Evolutionary conservation across 345 rosid genomes (phyloP).

Genomic region (Linum lewisii): DNA sequence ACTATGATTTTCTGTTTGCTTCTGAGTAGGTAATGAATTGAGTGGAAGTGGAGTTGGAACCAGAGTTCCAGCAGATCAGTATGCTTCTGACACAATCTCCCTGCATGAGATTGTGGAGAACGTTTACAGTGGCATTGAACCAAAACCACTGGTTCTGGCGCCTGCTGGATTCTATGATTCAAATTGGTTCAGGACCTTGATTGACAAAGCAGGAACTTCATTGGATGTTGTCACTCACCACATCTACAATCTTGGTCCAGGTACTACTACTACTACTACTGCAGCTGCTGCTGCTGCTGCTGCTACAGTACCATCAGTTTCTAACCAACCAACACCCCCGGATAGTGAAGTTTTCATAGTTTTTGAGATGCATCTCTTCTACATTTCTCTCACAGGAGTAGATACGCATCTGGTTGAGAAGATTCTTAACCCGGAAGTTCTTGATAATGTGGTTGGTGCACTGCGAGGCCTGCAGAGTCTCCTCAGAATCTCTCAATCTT

Average conservation of each 20-base stretch:
- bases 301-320: not conserved
- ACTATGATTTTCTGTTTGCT: too few relatives aligned
- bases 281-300: slow-evolving; percentile 6
- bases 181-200: slow-evolving; percentile 55
- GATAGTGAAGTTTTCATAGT: slow-evolving; percentile 1
- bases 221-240: slow-evolving; percentile 65
- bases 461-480: slow-evolving; percentile 42
- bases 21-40: slow-evolving; percentile 68
- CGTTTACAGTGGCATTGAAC: slow-evolving; percentile 31
- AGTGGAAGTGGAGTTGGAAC: slow-evolving; percentile 75
- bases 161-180: slow-evolving; percentile 88
- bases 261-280: slow-evolving; percentile 26
- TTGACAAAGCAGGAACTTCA: slow-evolving; percentile 38
- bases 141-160: slow-evolving; percentile 60
- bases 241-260: slow-evolving; percentile 94
- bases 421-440: slow-evolving; percentile 63
- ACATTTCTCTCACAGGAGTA: slow-evolving; percentile 38
- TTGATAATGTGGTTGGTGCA: slow-evolving; percentile 44
- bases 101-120: slow-evolving; percentile 36
- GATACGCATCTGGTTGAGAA: slow-evolving; percentile 52
- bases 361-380: slow-evolving; percentile 6
- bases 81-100: slow-evolving; percentile 56
- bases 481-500: slow-evolving; percentile 43
- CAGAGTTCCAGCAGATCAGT: slow-evolving; percentile 58
- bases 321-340: not conserved